Evolutionary conservation across 2,329 filamentous ascomycete genomes (phyloP).

Genomic region (Davidsoniella australis): DNA sequence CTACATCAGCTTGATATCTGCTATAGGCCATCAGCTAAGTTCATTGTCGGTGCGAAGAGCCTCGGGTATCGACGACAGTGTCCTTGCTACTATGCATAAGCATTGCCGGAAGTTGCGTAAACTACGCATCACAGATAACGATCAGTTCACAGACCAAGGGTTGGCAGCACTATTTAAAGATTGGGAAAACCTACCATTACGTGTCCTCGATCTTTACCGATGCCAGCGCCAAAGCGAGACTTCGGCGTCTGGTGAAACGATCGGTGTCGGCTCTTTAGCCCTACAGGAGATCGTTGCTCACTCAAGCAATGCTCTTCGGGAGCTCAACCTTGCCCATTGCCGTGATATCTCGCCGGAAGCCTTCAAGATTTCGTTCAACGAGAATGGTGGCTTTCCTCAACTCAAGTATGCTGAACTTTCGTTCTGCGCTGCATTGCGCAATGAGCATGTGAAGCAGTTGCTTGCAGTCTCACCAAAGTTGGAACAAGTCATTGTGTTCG

Average conservation of each 20-base stretch:
- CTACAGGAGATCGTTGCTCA: slow-evolving; percentile 74
- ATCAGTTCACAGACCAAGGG: slow-evolving; percentile 55
- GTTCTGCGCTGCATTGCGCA: slow-evolving; percentile 54
- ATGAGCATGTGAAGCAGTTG: slow-evolving; percentile 44
- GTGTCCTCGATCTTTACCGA: slow-evolving; percentile 56
- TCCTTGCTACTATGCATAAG: slow-evolving; percentile 54
- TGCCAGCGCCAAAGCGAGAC: slow-evolving; percentile 38
- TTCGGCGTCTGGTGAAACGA: slow-evolving; percentile 51
- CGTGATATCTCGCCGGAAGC: slow-evolving; percentile 59
- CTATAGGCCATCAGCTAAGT: slow-evolving; percentile 47
- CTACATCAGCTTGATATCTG: slow-evolving; percentile 42
- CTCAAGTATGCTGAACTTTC: slow-evolving; percentile 60
- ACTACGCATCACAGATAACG: slow-evolving; percentile 65
- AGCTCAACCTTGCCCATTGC: slow-evolving; percentile 67
- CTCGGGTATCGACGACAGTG: slow-evolving; percentile 44
- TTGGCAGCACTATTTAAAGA: slow-evolving; percentile 55
- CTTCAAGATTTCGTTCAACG: slow-evolving; percentile 57
- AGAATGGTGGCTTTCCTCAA: slow-evolving; percentile 43
- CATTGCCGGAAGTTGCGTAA: slow-evolving; percentile 54
- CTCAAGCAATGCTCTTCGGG: slow-evolving; percentile 47
- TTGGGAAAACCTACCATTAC: slow-evolving; percentile 60
- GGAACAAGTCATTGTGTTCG: slow-evolving; percentile 43
- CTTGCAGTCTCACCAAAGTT: slow-evolving; percentile 47
- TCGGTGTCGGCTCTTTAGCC: slow-evolving; percentile 54
- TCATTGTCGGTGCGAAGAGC: slow-evolving; percentile 66